Conservation (phyloP, 805 yeast genomes). For the Schwanniomyces pseudopolymorphus region DNA sequence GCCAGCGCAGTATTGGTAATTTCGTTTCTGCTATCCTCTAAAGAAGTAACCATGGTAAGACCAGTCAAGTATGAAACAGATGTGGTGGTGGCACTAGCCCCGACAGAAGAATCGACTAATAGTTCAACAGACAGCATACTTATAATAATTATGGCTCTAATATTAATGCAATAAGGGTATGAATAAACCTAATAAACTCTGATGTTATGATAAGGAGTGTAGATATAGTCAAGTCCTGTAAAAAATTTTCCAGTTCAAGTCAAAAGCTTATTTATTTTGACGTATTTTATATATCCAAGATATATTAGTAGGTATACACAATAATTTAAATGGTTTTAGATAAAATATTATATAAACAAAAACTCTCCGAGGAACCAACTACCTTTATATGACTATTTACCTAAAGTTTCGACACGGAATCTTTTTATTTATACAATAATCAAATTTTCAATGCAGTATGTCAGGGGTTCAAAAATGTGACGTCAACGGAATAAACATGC, state of each 20-base stretch:
- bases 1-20: neutral
- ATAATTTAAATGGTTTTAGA: neutral
- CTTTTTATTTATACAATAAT: neutral
- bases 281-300: neutral
- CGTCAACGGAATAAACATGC: neutral
- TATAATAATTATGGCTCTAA: neutral
- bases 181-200: neutral
- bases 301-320: neutral
- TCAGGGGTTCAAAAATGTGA: neutral
- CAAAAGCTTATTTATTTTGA: neutral
- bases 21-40: neutral
- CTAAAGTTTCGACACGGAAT: constrained; percentile 1
- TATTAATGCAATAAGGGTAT: neutral
- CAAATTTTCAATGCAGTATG: neutral
- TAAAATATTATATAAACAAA: neutral
- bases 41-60: constrained; percentile 1
- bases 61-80: constrained; percentile 1
- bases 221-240: neutral
- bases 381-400: neutral
- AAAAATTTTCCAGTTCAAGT: neutral
- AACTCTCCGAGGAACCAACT: neutral
- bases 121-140: neutral
- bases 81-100: neutral
- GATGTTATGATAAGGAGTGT: neutral
- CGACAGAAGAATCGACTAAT: neutral